These are phyloP conservation scores for Dothiorella sarmentorum DNA, from an alignment of 2,329 filamentous ascomycete genomes.

Conservation along the genomic window DNA sequence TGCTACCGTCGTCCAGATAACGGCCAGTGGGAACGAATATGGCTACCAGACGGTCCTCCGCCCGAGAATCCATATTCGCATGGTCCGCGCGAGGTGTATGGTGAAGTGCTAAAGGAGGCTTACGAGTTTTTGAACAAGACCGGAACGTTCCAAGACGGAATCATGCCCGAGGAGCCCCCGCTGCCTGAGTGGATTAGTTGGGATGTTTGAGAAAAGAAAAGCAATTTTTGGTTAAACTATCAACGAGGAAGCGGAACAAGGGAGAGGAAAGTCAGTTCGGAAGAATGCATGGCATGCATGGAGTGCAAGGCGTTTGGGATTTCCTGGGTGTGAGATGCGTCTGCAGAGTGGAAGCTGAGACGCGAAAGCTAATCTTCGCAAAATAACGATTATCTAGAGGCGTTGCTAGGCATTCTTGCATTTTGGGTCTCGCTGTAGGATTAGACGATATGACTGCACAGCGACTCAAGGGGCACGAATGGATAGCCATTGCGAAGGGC, in stretches of 20 bases:
- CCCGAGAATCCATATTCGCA: conserved; percentile 56
- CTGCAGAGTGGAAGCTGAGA: background rate
- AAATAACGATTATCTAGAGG: background rate
- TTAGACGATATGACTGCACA: too few species aligned
- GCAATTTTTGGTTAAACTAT: background rate
- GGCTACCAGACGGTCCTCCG: conserved; percentile 70
- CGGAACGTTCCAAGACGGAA: conserved; percentile 65
- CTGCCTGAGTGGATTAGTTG: conserved; percentile 60
- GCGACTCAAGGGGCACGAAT: too few species aligned
- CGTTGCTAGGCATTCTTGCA: background rate
- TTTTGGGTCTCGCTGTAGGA: too few species aligned
- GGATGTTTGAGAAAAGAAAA: conserved; percentile 12
- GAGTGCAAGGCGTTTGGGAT: background rate
- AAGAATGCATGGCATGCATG: background rate
- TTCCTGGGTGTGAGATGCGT: too few species aligned
- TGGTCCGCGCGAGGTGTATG: conserved; percentile 55
- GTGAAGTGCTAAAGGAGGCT: conserved; percentile 55
- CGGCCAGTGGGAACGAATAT: conserved; percentile 57
- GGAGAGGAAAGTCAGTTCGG: background rate
- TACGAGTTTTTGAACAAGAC: conserved; percentile 64
- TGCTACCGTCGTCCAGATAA: conserved; percentile 1
- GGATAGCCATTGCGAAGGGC: background rate
- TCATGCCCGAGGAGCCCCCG: conserved; percentile 75
- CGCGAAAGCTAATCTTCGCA: background rate
- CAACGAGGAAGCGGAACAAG: background rate